Evolutionary conservation across 164 flowering plant genomes (phyloP), one percentile per base, ranked within the genome.

Genomic region (Magnolia officinalis): DNA sequence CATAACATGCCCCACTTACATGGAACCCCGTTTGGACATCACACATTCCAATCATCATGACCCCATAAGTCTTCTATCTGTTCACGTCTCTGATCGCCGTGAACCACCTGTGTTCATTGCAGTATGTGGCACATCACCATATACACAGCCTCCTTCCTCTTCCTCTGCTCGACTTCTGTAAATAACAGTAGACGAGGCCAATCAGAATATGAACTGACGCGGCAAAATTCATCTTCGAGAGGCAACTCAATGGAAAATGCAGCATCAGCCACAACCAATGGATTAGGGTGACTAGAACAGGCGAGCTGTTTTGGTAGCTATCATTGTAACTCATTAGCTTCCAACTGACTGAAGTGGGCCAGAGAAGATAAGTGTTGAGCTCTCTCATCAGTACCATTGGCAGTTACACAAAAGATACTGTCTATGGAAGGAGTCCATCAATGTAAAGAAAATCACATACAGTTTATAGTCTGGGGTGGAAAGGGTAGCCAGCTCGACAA

Each of bases 81-180:
- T 52, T 74, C 64, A 55, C 71, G 29, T 72, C 55, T 58, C 55
- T 75, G 61, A 58, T 50, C 18, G 4, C 50, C 71, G 16, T 26
- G 71, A 67, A 10, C 2, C 8, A 14, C 20, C 49, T 51, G 1
- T 20, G 9, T 18, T 78, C 6, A 37, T 73, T 87, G 89, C 96
- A 95, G 99, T 71, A 6, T 88, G 45, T 95, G 99, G 99, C 99
- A 95, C 80, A 78, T 93, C 68, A 85, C 85, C 78, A 90, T 92
- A 73, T 95, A 90, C 80, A 89, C 95, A n/a, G 86, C 97, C 26
- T 95, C 97, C 59, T 93, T 95, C 88, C 82, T 93, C 84, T 95
- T 95, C 90, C 90, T 95, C 50, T 93, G 97, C 76, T 92, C 99
- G 71, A 93, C 70, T 14, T 50, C 58, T 14, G 70, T 70, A 76